phyloP scores from a whole-genome alignment of 108 stramenopile genomes.

The Thalassiosira profunda region DNA sequence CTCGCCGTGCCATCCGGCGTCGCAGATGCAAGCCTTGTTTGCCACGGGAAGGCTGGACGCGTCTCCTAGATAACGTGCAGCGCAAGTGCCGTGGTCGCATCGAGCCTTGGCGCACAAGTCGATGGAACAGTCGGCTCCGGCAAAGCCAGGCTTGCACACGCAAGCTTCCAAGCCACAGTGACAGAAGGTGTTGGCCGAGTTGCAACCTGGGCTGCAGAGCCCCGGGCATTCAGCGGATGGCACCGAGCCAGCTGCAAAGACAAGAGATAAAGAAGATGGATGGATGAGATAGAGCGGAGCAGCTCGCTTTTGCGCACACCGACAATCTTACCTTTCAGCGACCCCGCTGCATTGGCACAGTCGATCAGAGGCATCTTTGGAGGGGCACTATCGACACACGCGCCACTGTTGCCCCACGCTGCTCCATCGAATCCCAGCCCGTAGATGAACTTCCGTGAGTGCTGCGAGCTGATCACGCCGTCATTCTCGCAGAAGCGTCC shows the following conservation, averaged over 20 bases:
- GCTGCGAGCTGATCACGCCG: slow-evolving; percentile 53
- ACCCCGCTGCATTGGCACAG: too few species aligned
- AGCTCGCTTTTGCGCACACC: too few species aligned
- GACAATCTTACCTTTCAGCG: too few species aligned
- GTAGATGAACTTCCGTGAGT: slow-evolving; percentile 60
- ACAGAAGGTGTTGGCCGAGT: slow-evolving; percentile 37
- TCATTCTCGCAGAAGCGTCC: slow-evolving; percentile 52
- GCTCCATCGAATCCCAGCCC: slow-evolving; percentile 26
- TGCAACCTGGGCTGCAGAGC: slow-evolving; percentile 32
- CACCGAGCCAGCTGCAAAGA: slow-evolving; percentile 13
- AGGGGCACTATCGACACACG: slow-evolving; percentile 29
- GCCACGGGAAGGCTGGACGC: too few species aligned
- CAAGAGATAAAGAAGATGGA: too few species aligned
- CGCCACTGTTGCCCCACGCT: slow-evolving; percentile 51
- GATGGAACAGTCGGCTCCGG: slow-evolving; percentile 33
- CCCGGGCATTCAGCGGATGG: slow-evolving; percentile 50
- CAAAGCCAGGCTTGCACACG: slow-evolving; percentile 53
- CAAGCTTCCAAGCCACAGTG: slow-evolving; percentile 58
- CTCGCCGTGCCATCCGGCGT: too few species aligned
- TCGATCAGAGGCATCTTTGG: slow-evolving; percentile 21
- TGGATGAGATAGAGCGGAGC: too few species aligned
- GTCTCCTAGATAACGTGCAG: slow-evolving; percentile 57
- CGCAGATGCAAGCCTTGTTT: too few species aligned
- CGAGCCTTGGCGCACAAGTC: slow-evolving; percentile 54
- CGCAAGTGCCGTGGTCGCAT: slow-evolving; percentile 54